Evolutionary conservation across 2,329 filamentous ascomycete species (phyloP), one percentile per base, ranked within the genome.

Genomic region (Fusarium sp.): DNA sequence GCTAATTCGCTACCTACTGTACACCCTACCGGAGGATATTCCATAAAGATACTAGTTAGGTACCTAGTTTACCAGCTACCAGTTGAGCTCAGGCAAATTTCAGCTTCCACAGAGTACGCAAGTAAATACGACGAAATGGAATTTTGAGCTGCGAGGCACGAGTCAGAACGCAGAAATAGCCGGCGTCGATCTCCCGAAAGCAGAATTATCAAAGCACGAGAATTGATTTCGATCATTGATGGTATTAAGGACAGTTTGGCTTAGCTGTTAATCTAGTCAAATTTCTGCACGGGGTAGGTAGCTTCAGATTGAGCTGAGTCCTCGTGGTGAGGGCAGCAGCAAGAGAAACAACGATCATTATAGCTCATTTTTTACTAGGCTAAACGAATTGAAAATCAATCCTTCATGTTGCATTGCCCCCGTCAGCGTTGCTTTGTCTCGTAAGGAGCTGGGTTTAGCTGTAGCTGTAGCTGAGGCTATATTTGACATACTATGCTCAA

Each of bases 161-260:
- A 70, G 67, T 70, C 65, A 69, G 51, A 31, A 35, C 50, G 27
- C 51, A 49, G 23, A 49, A 61, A 62, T 68, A 59, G 57, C 56
- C 49, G 47, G 51, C 52, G 67, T 70, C 63, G 67, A 70, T 70
- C 67, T 70, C 67, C 67, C 67, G 63, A 44, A 49, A 49, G 42
- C 51, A 58, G 37, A 49, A 49, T 50, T 53, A n/a, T 29, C 27
- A 47, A 36, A 45, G 19, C 19, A 19, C 29, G 37, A 15, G 31
- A 35, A 31, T 37, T 25, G 52, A 48, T 35, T 14, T 45, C 15
- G 23, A 44, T 53, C 9, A 15, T 43, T 43, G 10, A 37, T 11
- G 21, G 23, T n/a, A 50, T 19, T 15, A 33, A 33, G 23, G 8
- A 6, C 23, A 25, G 23, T 25, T 8, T 23, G 35, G 42, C 9